Evolutionary conservation across 805 yeast genomes (phyloP).

Genomic region (Isabelozyma pseudorhagii): DNA sequence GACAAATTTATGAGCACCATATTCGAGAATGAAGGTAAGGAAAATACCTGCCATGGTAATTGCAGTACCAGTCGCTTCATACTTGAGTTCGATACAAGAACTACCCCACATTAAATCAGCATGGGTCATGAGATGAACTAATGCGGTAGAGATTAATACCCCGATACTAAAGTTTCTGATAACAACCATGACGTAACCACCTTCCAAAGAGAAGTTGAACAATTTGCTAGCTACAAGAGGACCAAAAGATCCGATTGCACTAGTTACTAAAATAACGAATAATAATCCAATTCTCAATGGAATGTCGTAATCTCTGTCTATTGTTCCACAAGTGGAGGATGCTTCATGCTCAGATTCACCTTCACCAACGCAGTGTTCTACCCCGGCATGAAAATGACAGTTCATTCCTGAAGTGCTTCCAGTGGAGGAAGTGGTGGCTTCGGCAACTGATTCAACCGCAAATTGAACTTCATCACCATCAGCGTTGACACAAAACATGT

Average conservation of each 20-base stretch:
- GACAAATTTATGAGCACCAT: constrained; percentile 10
- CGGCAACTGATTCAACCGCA: constrained; percentile 3
- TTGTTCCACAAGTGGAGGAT: constrained; percentile 14
- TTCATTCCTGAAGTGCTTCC: constrained; percentile 2
- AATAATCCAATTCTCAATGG: constrained; percentile 26
- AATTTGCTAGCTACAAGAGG: constrained; percentile 24
- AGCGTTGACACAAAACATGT: constrained; percentile 12
- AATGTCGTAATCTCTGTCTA: constrained; percentile 25
- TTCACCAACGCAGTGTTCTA: constrained; percentile 22
- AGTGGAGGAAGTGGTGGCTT: neutral
- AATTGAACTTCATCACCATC: constrained; percentile 15
- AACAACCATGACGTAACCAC: constrained; percentile 3
- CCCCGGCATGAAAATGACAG: constrained; percentile 33
- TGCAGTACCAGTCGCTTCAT: constrained; percentile 23
- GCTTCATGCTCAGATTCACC: constrained; percentile 6
- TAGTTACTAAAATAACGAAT: constrained; percentile 32
- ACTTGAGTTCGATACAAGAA: constrained; percentile 18
- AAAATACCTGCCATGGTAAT: constrained; percentile 27
- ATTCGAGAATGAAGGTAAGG: constrained; percentile 21
- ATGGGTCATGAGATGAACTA: constrained; percentile 28
- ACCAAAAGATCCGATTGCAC: constrained; percentile 29
- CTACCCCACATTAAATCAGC: constrained; percentile 24
- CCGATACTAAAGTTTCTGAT: constrained; percentile 29
- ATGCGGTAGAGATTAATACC: constrained; percentile 28
- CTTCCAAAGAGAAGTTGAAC: constrained; percentile 11